These are phyloP conservation scores for Malus sieversii DNA, from an alignment of 306 rosid genomes.

Conservation along the genomic window DNA sequence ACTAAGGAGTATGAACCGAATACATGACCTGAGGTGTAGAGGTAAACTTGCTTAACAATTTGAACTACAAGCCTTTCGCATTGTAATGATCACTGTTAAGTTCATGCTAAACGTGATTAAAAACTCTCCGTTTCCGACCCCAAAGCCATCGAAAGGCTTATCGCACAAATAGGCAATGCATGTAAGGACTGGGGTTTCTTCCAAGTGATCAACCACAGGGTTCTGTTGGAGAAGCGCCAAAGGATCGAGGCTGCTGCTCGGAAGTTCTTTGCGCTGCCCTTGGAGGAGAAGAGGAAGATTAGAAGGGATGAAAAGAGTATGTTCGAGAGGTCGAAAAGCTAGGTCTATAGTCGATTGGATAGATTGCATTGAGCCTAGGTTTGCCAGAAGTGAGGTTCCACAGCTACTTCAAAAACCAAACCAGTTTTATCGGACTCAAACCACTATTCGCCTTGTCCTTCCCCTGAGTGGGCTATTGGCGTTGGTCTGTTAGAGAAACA, in stretches of 20 bases:
- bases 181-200: conserved; percentile 72
- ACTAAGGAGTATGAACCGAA: too few relatives aligned
- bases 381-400: too few relatives aligned
- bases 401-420: conserved; percentile 28
- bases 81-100: too few relatives aligned
- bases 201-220: conserved; percentile 60
- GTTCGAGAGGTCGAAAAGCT: conserved; percentile 7
- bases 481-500: too few relatives aligned
- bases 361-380: too few relatives aligned
- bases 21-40: too few relatives aligned
- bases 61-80: too few relatives aligned
- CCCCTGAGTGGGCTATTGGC: conserved; percentile 32
- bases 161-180: conserved; percentile 44
- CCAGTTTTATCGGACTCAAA: conserved; percentile 25
- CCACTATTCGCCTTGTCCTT: conserved; percentile 26
- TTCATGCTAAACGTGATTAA: too few relatives aligned
- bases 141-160: conserved; percentile 13
- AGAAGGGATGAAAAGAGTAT: conserved; percentile 30
- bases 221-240: conserved; percentile 25
- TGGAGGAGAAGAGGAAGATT: conserved; percentile 53
- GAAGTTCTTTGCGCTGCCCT: conserved; percentile 44
- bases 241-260: conserved; percentile 25
- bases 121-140: conserved; percentile 11
- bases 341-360: background rate
- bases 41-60: too few relatives aligned